These are phyloP conservation scores for Corinectria fuckeliana DNA, from an alignment of 2,329 filamentous ascomycete genomes.

Conservation along the genomic window DNA sequence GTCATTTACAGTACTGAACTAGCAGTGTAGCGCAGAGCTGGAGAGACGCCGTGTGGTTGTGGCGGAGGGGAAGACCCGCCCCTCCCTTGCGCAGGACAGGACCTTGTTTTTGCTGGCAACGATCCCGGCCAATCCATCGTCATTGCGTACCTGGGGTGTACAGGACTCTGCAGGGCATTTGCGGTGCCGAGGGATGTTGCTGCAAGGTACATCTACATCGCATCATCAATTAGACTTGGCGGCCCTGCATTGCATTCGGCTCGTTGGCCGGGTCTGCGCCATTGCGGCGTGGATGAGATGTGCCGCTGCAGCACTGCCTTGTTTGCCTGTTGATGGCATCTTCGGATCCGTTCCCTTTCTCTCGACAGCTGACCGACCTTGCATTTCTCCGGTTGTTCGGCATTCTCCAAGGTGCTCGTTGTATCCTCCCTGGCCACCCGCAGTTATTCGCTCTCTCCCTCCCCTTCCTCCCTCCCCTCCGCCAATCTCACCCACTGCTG, in stretches of 20 bases:
- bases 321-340: too few species aligned
- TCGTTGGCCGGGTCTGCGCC: constrained; percentile 14
- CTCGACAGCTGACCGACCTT: too few species aligned
- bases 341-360: too few species aligned
- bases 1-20: constrained; percentile 6
- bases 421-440: neutral
- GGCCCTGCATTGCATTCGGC: neutral
- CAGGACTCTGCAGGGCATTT: neutral
- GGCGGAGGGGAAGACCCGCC: neutral
- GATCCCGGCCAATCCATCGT: neutral
- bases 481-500: neutral
- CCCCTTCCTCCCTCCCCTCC: neutral
- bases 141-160: neutral
- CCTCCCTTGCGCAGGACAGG: too few species aligned
- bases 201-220: neutral
- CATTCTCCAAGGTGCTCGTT: neutral
- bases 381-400: too few species aligned
- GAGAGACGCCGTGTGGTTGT: too few species aligned
- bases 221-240: too few species aligned
- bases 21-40: neutral
- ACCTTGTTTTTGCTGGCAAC: neutral
- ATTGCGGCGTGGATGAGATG: neutral
- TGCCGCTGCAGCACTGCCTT: neutral
- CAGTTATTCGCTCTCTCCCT: neutral
- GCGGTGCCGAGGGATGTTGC: neutral